These are phyloP conservation scores for Lachnellula cervina DNA, from an alignment of 2,329 filamentous ascomycete genomes.

Conservation along the genomic window DNA sequence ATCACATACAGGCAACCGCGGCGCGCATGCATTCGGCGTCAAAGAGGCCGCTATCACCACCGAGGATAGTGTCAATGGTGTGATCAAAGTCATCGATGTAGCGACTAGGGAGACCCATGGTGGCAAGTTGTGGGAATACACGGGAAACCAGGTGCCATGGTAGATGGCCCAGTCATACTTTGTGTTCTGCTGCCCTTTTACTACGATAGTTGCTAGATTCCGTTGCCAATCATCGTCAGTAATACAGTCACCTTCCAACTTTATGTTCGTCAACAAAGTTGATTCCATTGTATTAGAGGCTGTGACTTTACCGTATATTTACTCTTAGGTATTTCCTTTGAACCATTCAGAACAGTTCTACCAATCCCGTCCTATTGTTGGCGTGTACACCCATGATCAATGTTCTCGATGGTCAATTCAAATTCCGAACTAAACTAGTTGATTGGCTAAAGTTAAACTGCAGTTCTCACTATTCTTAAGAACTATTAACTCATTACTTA, in stretches of 20 bases:
- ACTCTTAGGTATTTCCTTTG: neutral
- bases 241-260: neutral
- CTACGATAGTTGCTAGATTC: neutral
- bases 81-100: constrained; percentile 11
- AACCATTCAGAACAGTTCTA: neutral
- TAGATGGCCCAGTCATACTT: neutral
- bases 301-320: neutral
- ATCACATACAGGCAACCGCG: constrained; percentile 13
- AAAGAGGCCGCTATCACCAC: constrained; percentile 18
- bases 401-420: no score
- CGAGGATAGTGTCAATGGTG: constrained; percentile 17
- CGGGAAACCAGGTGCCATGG: constrained; percentile 5
- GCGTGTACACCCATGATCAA: neutral
- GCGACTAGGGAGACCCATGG: constrained; percentile 11
- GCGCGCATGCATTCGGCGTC: constrained; percentile 14
- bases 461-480: no score
- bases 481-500: no score
- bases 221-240: neutral
- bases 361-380: neutral
- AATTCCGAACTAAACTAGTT: no score
- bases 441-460: no score
- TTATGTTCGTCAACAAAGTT: neutral
- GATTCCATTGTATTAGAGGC: neutral
- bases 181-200: neutral
- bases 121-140: constrained; percentile 9